These are phyloP conservation scores for Stephania japonica DNA, from an alignment of 164 flowering plant species.

Conservation along the genomic window DNA sequence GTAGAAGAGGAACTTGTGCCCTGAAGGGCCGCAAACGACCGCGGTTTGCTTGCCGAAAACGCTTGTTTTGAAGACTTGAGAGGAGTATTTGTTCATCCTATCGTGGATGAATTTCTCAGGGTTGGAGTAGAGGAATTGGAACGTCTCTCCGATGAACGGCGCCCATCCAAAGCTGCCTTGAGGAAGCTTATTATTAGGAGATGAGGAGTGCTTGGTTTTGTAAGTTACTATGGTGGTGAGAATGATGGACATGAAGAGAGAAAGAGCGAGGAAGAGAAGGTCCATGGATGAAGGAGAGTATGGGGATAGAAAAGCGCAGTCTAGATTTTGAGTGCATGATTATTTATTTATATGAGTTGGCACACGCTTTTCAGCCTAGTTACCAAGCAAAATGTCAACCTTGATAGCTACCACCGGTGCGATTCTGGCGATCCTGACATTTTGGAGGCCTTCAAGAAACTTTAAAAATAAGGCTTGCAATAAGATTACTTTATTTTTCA, in stretches of 20 bases:
- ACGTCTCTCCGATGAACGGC: conserved; percentile 34
- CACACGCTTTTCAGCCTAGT: too few relatives aligned
- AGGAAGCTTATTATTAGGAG: conserved; percentile 15
- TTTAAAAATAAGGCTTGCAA: too few relatives aligned
- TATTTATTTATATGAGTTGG: too few relatives aligned
- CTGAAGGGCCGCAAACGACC: conserved; percentile 33
- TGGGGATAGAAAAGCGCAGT: background rate
- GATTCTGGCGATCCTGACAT: too few relatives aligned
- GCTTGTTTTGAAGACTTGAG: conserved; percentile 32
- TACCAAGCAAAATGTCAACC: too few relatives aligned
- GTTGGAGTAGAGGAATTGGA: conserved; percentile 4
- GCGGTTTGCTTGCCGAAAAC: conserved; percentile 29
- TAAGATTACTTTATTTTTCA: too few relatives aligned
- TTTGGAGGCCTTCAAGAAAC: too few relatives aligned
- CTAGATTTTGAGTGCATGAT: too few relatives aligned
- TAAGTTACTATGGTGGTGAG: background rate
- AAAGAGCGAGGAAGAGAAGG: background rate
- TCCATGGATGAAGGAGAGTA: background rate
- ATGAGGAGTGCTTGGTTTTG: background rate
- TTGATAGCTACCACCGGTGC: too few relatives aligned
- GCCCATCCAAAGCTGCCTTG: conserved; percentile 45
- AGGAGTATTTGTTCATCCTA: conserved; percentile 28
- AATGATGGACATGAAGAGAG: background rate
- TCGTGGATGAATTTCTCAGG: conserved; percentile 1
- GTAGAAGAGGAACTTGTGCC: conserved; percentile 37